These are phyloP conservation scores for barley (Hordeum vulgare) DNA, from an alignment of 176 grass and related monocot species.

Conservation along the genomic window MorexV3_pseudomolecules_assembly NC_058522.1:576745725-576746224, in stretches of 20 bases:
- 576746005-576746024: not conserved
- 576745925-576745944: not conserved
- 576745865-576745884: constrained; percentile 31
- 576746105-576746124: not conserved
- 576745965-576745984: not conserved
- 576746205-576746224: not conserved
- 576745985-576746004: not conserved
- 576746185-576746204: not conserved
- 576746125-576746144: not conserved
- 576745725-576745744: constrained; percentile 13
- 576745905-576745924: not conserved
- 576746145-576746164: not conserved
- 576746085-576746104: not conserved
- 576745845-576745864: constrained; percentile 20
- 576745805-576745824: constrained; percentile 2
- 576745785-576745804: constrained; percentile 10
- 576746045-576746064: not conserved
- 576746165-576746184: not conserved
- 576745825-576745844: not conserved
- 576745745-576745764: not conserved
- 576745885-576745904: not conserved
- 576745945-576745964: not conserved
- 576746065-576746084: not conserved
- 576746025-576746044: not conserved
- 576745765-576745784: constrained; percentile 22